Evolutionary conservation across 805 yeast genomes (phyloP).

Genomic region (Torulaspora microellipsoides): DNA sequence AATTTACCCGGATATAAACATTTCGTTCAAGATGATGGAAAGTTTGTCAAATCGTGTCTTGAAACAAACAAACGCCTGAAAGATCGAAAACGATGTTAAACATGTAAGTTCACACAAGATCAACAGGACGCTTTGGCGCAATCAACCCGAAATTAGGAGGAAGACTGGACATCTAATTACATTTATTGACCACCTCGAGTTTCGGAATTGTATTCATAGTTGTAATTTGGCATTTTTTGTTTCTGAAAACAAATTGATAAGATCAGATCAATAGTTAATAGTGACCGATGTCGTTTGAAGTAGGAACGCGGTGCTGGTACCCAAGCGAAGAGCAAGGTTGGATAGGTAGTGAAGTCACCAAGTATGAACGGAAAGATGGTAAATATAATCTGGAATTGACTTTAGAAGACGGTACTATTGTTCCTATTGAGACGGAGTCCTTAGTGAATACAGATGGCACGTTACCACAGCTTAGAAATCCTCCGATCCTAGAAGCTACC

Average conservation of each 20-base stretch:
- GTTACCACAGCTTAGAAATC: conserved; percentile 84
- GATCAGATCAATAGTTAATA: background rate
- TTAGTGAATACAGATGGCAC: conserved; percentile 31
- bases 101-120: too few species aligned
- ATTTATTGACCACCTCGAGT: too few species aligned
- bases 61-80: conserved; percentile 3
- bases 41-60: background rate
- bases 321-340: conserved; percentile 68
- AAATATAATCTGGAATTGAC: conserved; percentile 49
- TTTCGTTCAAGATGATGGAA: background rate
- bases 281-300: conserved; percentile 39
- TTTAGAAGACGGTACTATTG: conserved; percentile 46
- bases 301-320: conserved; percentile 72
- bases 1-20: background rate
- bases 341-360: conserved; percentile 62
- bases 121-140: too few species aligned
- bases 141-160: too few species aligned
- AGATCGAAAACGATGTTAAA: too few species aligned
- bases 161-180: too few species aligned
- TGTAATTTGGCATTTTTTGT: too few species aligned
- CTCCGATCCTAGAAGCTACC: conserved; percentile 86
- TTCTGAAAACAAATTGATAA: too few species aligned
- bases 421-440: conserved; percentile 45
- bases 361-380: conserved; percentile 37
- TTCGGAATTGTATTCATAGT: too few species aligned